Conservation (phyloP, 202 grass and related monocot species). For the Bolboschoenoplectus hybrid region DNA sequence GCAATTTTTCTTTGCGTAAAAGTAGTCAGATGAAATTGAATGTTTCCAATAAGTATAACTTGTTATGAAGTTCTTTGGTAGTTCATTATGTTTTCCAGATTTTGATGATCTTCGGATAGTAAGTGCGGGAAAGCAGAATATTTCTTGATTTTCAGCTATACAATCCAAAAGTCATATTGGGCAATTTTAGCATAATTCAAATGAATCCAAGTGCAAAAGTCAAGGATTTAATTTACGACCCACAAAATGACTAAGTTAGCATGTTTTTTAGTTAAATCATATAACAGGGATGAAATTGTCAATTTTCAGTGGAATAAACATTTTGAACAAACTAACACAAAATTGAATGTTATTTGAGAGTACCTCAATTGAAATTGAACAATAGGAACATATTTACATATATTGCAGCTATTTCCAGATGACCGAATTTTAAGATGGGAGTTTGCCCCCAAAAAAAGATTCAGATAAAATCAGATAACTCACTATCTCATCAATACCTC, state of each 20-base stretch:
- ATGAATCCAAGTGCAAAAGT: neutral
- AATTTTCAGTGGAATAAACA: neutral
- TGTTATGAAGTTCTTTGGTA: too few species aligned
- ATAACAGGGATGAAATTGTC: neutral
- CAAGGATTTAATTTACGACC: neutral
- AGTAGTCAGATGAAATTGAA: too few species aligned
- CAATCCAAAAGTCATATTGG: neutral
- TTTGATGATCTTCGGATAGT: neutral
- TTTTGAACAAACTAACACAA: neutral
- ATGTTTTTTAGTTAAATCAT: neutral
- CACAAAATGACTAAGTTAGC: neutral
- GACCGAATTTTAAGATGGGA: too few species aligned
- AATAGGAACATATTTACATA: neutral
- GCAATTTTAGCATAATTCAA: neutral
- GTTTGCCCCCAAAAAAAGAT: constrained; percentile 20
- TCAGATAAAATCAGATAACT: constrained; percentile 1
- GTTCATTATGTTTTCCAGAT: neutral
- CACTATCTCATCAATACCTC: constrained; percentile 53
- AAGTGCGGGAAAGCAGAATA: neutral
- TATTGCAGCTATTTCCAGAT: neutral
- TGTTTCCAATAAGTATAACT: too few species aligned
- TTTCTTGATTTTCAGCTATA: neutral
- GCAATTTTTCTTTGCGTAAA: too few species aligned
- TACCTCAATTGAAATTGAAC: constrained; percentile 13
- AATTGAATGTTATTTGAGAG: neutral